Percentiles rank a stretch among this genome's conserved stretches.
Evolutionary conservation across 148 eudicot species (phyloP).

Genomic region (Rhododendron mucronatum): DNA sequence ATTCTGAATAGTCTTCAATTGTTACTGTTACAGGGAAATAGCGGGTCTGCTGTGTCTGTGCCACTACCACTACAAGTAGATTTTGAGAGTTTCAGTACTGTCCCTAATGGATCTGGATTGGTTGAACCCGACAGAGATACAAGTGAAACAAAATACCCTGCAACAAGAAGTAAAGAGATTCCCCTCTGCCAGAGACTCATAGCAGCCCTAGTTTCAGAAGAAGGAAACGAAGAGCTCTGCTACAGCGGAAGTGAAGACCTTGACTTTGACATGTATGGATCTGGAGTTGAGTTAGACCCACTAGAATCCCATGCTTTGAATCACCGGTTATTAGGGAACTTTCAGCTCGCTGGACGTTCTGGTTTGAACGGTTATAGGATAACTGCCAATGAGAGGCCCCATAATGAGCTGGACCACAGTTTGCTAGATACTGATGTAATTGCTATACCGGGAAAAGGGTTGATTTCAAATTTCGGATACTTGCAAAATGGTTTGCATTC

Average conservation of each 20-base stretch:
- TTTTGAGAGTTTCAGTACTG: conserved; percentile 18
- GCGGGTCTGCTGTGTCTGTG: conserved; percentile 11
- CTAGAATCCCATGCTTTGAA: conserved; percentile 23
- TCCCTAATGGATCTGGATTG: conserved; percentile 29
- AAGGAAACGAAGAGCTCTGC: conserved; percentile 31
- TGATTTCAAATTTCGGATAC: conserved; percentile 15
- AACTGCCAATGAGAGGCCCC: conserved; percentile 27
- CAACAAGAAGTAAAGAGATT: conserved; percentile 17
- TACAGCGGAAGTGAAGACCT: conserved; percentile 25
- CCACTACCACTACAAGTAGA: conserved; percentile 25
- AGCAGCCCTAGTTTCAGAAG: conserved; percentile 64
- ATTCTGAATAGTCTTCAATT: conserved; percentile 3
- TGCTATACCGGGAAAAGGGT: conserved; percentile 26
- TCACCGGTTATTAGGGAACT: conserved; percentile 23
- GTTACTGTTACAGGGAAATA: conserved; percentile 25
- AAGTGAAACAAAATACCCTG: conserved; percentile 19
- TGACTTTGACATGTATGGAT: conserved; percentile 24
- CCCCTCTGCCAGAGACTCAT: conserved; percentile 52
- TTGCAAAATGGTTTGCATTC: conserved; percentile 31
- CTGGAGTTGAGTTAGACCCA: conserved; percentile 30
- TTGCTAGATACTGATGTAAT: conserved; percentile 18
- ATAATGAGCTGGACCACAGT: conserved; percentile 28
- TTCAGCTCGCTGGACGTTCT: conserved; percentile 23
- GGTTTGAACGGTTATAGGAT: conserved; percentile 34
- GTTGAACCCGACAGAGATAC: conserved; percentile 18